Percentiles rank a stretch among this genome's conserved stretches.
Evolutionary conservation across 805 yeast genomes (phyloP).

Genomic region (Debaryomyces maramus): DNA sequence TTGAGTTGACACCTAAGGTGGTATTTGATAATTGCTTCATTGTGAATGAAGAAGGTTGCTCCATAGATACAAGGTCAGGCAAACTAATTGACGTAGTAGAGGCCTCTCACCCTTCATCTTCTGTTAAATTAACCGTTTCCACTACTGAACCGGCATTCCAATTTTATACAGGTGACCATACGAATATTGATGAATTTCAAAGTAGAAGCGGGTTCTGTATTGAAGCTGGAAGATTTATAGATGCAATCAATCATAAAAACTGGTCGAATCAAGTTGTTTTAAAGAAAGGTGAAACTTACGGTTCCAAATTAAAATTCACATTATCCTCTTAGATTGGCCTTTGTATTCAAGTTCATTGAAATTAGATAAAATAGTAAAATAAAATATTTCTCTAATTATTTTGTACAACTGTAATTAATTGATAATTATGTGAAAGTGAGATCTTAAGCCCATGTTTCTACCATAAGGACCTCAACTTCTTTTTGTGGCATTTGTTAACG

Average conservation of each 20-base stretch:
- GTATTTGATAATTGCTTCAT: constrained; percentile 51
- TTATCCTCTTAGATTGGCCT: no score
- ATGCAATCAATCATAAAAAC: constrained; percentile 48
- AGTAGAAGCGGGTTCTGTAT: constrained; percentile 58
- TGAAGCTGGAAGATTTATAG: constrained; percentile 60
- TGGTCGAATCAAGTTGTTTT: constrained; percentile 51
- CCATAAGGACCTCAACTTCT: no score
- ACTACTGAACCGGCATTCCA: constrained; percentile 71
- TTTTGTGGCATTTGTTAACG: no score
- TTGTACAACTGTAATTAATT: no score
- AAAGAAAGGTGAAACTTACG: constrained; percentile 53
- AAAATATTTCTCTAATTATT: no score
- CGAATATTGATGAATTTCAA: constrained; percentile 36
- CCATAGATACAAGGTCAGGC: constrained; percentile 48
- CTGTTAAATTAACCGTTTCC: constrained; percentile 39
- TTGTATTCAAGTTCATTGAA: no score
- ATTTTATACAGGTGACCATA: constrained; percentile 60
- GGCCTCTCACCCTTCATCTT: constrained; percentile 47
- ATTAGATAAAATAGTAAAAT: no score
- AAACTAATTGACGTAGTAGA: constrained; percentile 38
- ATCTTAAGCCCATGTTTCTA: no score
- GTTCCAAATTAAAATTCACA: constrained; percentile 40
- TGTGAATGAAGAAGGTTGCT: constrained; percentile 32
- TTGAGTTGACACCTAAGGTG: constrained; percentile 20
- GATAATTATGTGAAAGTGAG: no score